Conservation (phyloP, 495 filamentous ascomycete genomes). For the Penicillium coffeae region DNA sequence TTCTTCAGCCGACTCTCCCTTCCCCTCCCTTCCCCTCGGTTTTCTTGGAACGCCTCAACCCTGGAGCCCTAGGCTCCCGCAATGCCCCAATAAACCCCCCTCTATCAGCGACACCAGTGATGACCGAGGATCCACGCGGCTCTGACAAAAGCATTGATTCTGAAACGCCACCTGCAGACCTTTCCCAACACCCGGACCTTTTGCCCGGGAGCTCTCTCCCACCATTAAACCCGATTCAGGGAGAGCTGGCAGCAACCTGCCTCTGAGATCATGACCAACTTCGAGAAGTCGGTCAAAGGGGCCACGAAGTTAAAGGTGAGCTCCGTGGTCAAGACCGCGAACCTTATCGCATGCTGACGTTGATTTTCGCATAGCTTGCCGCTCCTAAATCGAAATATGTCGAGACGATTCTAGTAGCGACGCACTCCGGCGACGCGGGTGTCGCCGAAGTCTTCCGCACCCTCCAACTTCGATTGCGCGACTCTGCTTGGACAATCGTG, state of each 20-base stretch:
- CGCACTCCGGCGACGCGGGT: conserved; percentile 89
- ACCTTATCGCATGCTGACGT: conserved; percentile 2
- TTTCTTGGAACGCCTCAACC: conserved; percentile 7
- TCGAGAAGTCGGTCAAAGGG: conserved; percentile 91
- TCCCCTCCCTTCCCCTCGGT: conserved; percentile 2
- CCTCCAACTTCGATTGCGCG: conserved; percentile 79
- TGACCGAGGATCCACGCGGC: conserved; percentile 23
- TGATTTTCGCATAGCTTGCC: conserved; percentile 59
- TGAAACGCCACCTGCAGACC: conserved; percentile 22
- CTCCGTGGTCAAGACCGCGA: conserved; percentile 1
- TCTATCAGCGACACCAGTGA: conserved; percentile 18
- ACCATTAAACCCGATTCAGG: background rate
- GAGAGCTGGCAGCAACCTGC: conserved; percentile 1
- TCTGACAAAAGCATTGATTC: conserved; percentile 20
- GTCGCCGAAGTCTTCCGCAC: conserved; percentile 95
- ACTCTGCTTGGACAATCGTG: conserved; percentile 95
- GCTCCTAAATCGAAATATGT: conserved; percentile 99
- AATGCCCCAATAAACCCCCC: conserved; percentile 36
- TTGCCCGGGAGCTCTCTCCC: background rate
- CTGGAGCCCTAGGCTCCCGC: conserved; percentile 16
- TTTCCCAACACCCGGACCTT: background rate
- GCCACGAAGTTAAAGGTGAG: conserved; percentile 90
- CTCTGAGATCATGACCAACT: conserved; percentile 62
- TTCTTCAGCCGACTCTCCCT: background rate
- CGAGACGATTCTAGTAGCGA: conserved; percentile 94